These are phyloP conservation scores for Polyrhizophydium stewartii DNA, from an alignment of 371 early-diverging fungal genomes.

Conservation along the genomic window DNA sequence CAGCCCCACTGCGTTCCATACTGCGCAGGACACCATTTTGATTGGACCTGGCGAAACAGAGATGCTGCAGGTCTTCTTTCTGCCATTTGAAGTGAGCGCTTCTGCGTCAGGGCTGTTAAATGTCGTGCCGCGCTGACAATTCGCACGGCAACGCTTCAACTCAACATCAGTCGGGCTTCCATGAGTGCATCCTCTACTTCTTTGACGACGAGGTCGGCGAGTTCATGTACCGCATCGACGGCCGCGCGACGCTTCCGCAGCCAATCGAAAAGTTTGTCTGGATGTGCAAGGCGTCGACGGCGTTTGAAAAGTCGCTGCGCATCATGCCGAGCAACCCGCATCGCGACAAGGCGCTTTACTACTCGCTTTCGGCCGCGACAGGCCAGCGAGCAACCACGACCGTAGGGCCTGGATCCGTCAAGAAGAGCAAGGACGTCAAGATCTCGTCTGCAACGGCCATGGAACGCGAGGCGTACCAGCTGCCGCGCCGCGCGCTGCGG, in stretches of 20 bases:
- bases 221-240: slow-evolving; percentile 41
- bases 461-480: slow-evolving; percentile 23
- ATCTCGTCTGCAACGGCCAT: neutral
- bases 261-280: slow-evolving; percentile 31
- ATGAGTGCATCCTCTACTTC: slow-evolving; percentile 38
- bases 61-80: slow-evolving; percentile 23
- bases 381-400: neutral
- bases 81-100: slow-evolving; percentile 34
- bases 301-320: slow-evolving; percentile 36
- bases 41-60: slow-evolving; percentile 20
- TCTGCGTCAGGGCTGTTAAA: neutral
- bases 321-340: slow-evolving; percentile 29
- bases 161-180: slow-evolving; percentile 21
- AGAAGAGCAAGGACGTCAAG: neutral
- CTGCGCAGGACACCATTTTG: slow-evolving; percentile 4
- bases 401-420: neutral
- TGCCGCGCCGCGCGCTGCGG: slow-evolving; percentile 23
- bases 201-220: slow-evolving; percentile 39
- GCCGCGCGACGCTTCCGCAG: slow-evolving; percentile 22
- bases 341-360: slow-evolving; percentile 36
- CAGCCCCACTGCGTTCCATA: slow-evolving; percentile 23
- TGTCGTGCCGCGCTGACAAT: no score
- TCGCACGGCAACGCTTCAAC: no score
- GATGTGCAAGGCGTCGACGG: slow-evolving; percentile 29
- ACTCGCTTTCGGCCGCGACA: neutral